Percentiles rank a stretch among this genome's conserved stretches.
Evolutionary conservation across 768 basidiomycete genomes (phyloP).

Genomic region (Collybia sp.): DNA sequence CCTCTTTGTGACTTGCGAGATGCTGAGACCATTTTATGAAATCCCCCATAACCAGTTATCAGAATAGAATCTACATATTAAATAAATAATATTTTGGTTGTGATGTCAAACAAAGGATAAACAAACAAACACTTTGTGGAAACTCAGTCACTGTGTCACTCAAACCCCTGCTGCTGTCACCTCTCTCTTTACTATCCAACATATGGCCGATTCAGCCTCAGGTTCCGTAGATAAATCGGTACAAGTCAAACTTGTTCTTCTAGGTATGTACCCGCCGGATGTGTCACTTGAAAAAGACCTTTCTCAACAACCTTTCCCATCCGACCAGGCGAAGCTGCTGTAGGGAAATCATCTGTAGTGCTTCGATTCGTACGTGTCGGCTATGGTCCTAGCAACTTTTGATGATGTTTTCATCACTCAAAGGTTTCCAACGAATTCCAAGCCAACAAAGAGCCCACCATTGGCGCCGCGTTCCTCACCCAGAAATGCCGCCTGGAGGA

Average conservation of each 20-base stretch:
- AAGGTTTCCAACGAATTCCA: conserved; percentile 98
- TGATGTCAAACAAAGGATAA: too few relatives aligned
- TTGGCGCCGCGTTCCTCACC: conserved; percentile 93
- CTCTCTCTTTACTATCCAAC: conserved; percentile 14
- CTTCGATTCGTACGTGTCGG: conserved; percentile 78
- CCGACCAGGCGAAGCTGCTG: conserved; percentile 87
- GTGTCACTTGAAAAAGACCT: not conserved
- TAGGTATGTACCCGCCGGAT: conserved; percentile 53
- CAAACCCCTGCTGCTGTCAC: too few relatives aligned
- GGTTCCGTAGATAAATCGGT: conserved; percentile 84
- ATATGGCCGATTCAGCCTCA: conserved; percentile 74
- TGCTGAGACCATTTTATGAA: conserved; percentile 33
- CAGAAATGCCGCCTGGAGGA: conserved; percentile 96
- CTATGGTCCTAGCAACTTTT: conserved; percentile 5
- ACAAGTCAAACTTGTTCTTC: conserved; percentile 95
- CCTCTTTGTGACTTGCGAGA: conserved; percentile 1
- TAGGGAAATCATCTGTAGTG: conserved; percentile 98
- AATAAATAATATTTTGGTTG: too few relatives aligned
- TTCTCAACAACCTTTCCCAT: conserved; percentile 3
- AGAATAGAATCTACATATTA: conserved; percentile 14
- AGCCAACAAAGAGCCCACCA: conserved; percentile 97
- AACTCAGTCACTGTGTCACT: too few relatives aligned
- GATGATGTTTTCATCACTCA: conserved; percentile 7
- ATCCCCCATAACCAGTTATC: conserved; percentile 2
- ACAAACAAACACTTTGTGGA: too few relatives aligned